Conservation (phyloP, 2,329 filamentous ascomycete genomes). For the Cladosporium sp. region DNA sequence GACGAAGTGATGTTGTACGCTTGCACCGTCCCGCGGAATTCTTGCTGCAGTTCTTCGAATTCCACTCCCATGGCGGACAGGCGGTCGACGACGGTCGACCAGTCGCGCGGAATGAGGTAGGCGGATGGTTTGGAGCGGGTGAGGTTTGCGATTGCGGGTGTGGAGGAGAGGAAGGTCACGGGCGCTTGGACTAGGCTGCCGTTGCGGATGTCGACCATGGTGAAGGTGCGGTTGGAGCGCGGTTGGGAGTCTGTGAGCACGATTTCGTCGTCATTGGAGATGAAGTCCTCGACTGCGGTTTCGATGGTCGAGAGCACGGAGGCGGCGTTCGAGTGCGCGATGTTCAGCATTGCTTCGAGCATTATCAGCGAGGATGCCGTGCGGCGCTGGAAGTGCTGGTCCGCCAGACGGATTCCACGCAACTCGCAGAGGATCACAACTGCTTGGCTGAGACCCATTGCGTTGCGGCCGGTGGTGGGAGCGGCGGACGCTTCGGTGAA, state of each 20-base stretch:
- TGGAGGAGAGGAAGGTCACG: constrained; percentile 32
- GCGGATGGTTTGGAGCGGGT: constrained; percentile 31
- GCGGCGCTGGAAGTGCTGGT: constrained; percentile 32
- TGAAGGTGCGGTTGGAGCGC: constrained; percentile 27
- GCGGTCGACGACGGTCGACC: constrained; percentile 32
- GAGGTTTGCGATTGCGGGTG: constrained; percentile 32
- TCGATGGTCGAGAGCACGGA: constrained; percentile 29
- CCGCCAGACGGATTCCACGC: constrained; percentile 34
- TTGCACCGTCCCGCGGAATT: constrained; percentile 30
- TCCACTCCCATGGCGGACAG: constrained; percentile 32
- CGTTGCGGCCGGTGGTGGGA: constrained; percentile 34
- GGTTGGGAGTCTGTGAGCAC: constrained; percentile 28
- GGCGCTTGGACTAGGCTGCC: constrained; percentile 33
- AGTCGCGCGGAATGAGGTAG: constrained; percentile 35
- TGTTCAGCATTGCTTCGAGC: constrained; percentile 33
- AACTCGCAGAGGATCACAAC: constrained; percentile 35
- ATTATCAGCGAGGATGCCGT: constrained; percentile 31
- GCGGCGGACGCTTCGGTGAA: constrained; percentile 7
- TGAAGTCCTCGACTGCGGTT: constrained; percentile 25
- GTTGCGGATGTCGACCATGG: constrained; percentile 30
- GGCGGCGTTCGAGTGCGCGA: constrained; percentile 28
- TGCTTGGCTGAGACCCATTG: constrained; percentile 34
- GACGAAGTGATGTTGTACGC: constrained; percentile 33
- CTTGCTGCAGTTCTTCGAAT: constrained; percentile 27
- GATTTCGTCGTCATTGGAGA: constrained; percentile 25